Evolutionary conservation across 2,329 filamentous ascomycete species (phyloP).

Genomic region (Orbilia oligospora): DNA sequence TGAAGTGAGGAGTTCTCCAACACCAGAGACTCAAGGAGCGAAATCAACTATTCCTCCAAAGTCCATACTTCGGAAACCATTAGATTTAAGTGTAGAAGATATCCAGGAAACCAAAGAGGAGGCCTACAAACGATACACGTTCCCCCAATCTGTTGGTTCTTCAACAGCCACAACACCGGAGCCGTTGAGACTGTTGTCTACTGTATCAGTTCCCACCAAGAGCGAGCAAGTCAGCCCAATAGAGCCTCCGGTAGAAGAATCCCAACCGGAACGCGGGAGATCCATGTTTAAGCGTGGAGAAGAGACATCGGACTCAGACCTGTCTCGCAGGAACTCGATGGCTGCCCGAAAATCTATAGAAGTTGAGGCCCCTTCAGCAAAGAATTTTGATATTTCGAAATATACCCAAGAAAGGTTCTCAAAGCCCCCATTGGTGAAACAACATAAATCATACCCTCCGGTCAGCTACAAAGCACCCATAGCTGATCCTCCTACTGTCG

Average conservation of each 20-base stretch:
- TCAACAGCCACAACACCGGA: constrained; percentile 29
- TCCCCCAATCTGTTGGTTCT: constrained; percentile 21
- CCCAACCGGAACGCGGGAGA: constrained; percentile 54
- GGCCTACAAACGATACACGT: constrained; percentile 16
- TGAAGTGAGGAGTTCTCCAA: constrained; percentile 44
- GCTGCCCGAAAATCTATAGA: constrained; percentile 58
- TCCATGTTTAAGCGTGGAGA: constrained; percentile 53
- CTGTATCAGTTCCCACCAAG: constrained; percentile 19
- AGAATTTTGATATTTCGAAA: constrained; percentile 58
- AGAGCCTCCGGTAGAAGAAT: constrained; percentile 13
- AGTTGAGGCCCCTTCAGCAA: constrained; percentile 46
- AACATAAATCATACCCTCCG: constrained; percentile 44
- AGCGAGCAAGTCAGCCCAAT: constrained; percentile 44
- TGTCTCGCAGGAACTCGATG: constrained; percentile 37
- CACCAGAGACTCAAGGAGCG: constrained; percentile 41
- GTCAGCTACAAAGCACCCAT: constrained; percentile 41
- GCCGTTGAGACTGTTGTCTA: constrained; percentile 26
- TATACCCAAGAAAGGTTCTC: constrained; percentile 47
- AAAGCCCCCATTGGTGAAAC: constrained; percentile 24
- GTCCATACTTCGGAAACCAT: constrained; percentile 54
- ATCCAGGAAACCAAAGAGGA: constrained; percentile 28
- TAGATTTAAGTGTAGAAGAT: constrained; percentile 40
- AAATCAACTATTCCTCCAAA: constrained; percentile 41
- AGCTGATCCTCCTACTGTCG: constrained; percentile 4
- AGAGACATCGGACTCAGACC: constrained; percentile 12